These are phyloP conservation scores for Eutrema salsugineum DNA, from an alignment of 441 rosid species.

Conservation along the genomic window DNA sequence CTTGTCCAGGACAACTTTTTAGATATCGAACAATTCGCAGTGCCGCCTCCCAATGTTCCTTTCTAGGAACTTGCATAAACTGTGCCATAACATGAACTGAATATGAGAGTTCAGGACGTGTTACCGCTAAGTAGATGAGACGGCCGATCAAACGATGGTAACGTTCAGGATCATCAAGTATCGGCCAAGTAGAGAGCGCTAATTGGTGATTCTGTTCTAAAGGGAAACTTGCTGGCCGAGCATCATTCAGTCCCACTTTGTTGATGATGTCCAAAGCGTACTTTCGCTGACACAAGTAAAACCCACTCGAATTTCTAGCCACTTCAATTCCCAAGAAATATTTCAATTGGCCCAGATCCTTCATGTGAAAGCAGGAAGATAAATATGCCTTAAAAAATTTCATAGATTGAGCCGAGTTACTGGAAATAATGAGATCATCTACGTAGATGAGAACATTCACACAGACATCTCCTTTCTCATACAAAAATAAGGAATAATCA, in stretches of 20 bases:
- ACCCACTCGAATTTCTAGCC: neutral
- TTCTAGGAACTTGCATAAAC: too few species aligned
- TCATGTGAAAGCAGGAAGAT: neutral
- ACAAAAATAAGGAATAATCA: neutral
- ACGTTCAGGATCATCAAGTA: neutral
- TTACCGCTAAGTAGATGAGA: neutral
- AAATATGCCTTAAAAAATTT: neutral
- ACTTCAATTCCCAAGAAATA: neutral
- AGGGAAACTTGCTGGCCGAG: neutral
- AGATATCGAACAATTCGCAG: neutral
- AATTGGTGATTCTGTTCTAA: neutral
- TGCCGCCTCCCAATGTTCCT: too few species aligned
- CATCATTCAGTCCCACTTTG: neutral
- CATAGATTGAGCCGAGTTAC: neutral
- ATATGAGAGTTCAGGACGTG: too few species aligned
- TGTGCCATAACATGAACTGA: too few species aligned
- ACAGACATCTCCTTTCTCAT: too few species aligned
- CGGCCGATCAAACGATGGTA: neutral
- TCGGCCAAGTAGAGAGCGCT: fast-evolving
- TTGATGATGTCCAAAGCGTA: neutral
- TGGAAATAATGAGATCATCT: neutral
- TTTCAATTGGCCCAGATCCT: neutral
- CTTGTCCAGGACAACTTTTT: neutral
- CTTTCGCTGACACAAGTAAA: neutral
- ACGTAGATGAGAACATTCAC: neutral